Base-by-base conservation (phyloP, 1,284 basidiomycete species). In the Moniliophthora roreri region DNA sequence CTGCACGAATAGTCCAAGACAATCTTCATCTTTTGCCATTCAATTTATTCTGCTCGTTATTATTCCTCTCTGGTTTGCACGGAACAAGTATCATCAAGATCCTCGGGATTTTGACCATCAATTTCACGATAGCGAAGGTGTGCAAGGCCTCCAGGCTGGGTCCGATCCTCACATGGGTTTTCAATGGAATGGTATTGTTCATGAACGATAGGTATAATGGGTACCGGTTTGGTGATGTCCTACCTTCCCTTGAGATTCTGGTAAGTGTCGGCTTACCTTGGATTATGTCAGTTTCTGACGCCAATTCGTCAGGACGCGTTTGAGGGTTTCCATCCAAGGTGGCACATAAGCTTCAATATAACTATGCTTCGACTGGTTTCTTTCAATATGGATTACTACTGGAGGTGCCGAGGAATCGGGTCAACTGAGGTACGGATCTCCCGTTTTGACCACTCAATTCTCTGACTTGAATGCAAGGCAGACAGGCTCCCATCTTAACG, bases 321-420 rank as follows among this genome's bases (percentile, higher is more conserved):
- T 56, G 63, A 70, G 73, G 96, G 76, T 45, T 83, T 77, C 52
- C 95, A 82, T 60, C 91, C 94, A 4, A 78, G 94, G 28, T 99
- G 97, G 96, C 85, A 98, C 63, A 81, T 98, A 65, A 85, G 79
- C 62, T 98, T 96, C 79, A 99, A 99, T 69, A 95, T 99, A 62
- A 95, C 94, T 1, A 97, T 97, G 91, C 79, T 99, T 32, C 83
- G 97, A 13, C 80, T 98, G 32, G 80, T 99, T 9, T 97, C 94
- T 0, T 99, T 94, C 73, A 89, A 85, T 53, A 83, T 98, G 80
- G 96, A 99, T 67, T 89, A 88, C 62, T 85, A 92, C 63, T 98
- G 95, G 95, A 84, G 88, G 8, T 81, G 72, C 58, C 74, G 69
- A 13, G 61, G 65, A 3, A 60, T 62, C 6, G 68, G 69, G 6